Conservation (phyloP, 129 eudicot species). For the Calendula officinalis region DNA sequence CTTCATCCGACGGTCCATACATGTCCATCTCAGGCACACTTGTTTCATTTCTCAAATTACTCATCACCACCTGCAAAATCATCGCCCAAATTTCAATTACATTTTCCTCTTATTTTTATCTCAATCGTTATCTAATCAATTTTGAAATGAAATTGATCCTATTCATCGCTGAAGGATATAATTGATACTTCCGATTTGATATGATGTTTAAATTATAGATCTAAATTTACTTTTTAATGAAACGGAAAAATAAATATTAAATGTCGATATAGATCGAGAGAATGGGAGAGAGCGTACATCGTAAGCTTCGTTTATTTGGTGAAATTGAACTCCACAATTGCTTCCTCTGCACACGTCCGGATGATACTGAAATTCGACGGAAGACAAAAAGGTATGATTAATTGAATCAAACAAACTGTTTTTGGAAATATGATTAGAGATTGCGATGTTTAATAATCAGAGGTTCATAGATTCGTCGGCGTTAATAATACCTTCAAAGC, state of each 20-base stretch:
- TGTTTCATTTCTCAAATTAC: constrained; percentile 46
- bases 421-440: constrained; percentile 1
- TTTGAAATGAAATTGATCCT: constrained; percentile 2
- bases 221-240: no score
- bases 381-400: background rate
- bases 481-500: constrained; percentile 60
- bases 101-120: background rate
- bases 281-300: constrained; percentile 44
- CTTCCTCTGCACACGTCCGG: constrained; percentile 90
- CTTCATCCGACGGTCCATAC: constrained; percentile 34
- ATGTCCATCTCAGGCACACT: constrained; percentile 25
- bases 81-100: constrained; percentile 1
- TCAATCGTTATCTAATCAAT: constrained; percentile 14
- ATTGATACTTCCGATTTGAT: background rate
- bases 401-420: background rate
- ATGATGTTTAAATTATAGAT: background rate
- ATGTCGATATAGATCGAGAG: no score
- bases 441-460: background rate
- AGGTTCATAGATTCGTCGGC: background rate
- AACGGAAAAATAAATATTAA: no score
- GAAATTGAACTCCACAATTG: constrained; percentile 62
- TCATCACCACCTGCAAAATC: constrained; percentile 60
- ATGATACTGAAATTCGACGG: constrained; percentile 62
- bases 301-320: constrained; percentile 79
- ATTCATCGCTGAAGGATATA: no score